These are phyloP conservation scores for Phanerochaete sordida DNA, from an alignment of 768 basidiomycete genomes.

Conservation along the genomic window DNA sequence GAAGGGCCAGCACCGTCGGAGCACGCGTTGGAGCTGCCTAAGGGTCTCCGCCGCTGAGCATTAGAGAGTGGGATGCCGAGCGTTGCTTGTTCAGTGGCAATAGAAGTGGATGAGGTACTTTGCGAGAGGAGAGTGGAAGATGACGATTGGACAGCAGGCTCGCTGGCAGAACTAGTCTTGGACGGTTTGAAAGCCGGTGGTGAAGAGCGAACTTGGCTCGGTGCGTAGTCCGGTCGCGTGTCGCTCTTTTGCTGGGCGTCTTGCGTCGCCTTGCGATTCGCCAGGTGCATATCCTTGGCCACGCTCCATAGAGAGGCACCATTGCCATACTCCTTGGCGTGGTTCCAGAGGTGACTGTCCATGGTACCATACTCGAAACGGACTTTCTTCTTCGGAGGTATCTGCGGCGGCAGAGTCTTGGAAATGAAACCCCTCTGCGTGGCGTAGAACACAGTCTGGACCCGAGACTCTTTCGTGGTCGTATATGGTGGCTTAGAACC, in stretches of 20 bases:
- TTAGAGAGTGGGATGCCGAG: neutral
- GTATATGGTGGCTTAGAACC: no score
- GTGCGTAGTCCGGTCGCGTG: no score
- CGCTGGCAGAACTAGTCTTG: no score
- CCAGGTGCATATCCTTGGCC: no score
- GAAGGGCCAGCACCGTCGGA: neutral
- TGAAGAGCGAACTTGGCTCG: no score
- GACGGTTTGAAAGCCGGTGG: no score
- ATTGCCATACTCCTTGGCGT: neutral
- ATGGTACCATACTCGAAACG: neutral
- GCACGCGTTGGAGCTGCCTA: neutral
- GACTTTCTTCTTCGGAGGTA: neutral
- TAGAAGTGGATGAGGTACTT: no score
- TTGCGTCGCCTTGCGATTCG: no score
- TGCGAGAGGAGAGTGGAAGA: no score
- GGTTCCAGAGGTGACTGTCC: neutral
- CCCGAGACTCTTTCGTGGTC: neutral
- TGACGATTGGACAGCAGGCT: no score
- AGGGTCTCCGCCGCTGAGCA: neutral
- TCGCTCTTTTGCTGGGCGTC: no score
- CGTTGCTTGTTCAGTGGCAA: neutral
- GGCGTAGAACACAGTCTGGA: neutral
- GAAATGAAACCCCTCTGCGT: neutral
- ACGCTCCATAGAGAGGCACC: no score
- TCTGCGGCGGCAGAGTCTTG: neutral